A percentile compares a stretch with the other conserved stretches of the same genome.
Evolutionary conservation across 2,329 filamentous ascomycete species (phyloP).

Genomic region (Neurospora sp.): DNA sequence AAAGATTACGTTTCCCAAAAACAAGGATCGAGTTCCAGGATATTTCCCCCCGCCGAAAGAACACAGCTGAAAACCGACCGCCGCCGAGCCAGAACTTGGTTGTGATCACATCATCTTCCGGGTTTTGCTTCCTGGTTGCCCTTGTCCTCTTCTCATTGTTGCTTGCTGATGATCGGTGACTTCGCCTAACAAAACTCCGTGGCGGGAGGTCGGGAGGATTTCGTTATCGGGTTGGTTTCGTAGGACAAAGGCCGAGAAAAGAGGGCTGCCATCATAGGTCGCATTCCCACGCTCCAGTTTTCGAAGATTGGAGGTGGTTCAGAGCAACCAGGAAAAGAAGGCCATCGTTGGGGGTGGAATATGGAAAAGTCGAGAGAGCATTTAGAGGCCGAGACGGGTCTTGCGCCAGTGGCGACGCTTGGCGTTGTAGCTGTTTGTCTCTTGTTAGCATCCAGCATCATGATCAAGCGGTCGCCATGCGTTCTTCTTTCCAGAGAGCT

Average conservation of each 20-base stretch:
- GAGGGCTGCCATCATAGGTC: background rate
- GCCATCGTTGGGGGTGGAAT: constrained; percentile 8
- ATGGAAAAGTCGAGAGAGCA: constrained; percentile 36
- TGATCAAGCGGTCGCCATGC: background rate
- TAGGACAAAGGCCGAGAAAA: background rate
- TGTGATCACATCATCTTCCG: background rate
- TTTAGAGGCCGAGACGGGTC: constrained; percentile 98
- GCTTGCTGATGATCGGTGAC: background rate
- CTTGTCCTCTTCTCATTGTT: background rate
- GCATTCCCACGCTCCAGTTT: background rate
- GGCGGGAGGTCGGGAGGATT: background rate
- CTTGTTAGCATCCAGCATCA: background rate
- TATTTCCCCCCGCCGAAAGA: background rate
- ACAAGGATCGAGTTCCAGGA: background rate
- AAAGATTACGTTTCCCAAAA: background rate
- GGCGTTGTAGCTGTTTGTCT: constrained; percentile 80
- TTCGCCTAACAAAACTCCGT: background rate
- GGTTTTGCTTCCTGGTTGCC: background rate
- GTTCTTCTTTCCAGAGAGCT: background rate
- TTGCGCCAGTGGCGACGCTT: constrained; percentile 99
- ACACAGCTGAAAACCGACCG: background rate
- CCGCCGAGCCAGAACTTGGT: background rate
- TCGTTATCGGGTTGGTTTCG: background rate
- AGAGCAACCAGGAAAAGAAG: constrained; percentile 1
- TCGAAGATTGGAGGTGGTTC: background rate